Percentiles rank a stretch among this genome's conserved stretches.
Evolutionary conservation across 257 asterid genomes (phyloP).

Genomic region (Solanum etuberosum): DNA sequence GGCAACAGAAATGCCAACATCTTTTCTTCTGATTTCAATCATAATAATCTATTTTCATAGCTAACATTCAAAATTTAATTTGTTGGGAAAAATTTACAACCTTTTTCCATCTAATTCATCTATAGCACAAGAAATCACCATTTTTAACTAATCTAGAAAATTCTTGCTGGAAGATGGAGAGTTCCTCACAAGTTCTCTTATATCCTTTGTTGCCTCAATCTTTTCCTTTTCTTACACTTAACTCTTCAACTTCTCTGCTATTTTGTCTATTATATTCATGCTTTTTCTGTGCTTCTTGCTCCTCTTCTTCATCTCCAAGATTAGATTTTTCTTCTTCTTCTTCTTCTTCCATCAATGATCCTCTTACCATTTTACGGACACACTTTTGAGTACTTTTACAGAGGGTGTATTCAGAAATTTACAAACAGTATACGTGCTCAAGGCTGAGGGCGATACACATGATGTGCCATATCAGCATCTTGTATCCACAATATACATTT

Average conservation of each 20-base stretch:
- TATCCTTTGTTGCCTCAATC: background rate
- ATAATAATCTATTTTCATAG: background rate
- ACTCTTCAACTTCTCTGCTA: background rate
- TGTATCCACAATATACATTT: background rate
- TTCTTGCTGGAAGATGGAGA: background rate
- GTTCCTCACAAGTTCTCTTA: background rate
- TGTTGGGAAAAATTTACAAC: background rate
- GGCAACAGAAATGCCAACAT: background rate
- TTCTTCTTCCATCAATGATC: background rate
- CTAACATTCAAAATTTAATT: background rate
- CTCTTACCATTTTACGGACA: background rate
- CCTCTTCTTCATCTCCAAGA: background rate
- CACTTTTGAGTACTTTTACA: background rate
- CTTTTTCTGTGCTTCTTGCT: background rate
- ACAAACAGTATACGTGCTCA: background rate
- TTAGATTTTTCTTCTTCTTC: background rate
- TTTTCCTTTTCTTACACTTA: background rate
- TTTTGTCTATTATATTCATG: background rate
- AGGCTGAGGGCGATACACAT: background rate
- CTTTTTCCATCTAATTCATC: background rate
- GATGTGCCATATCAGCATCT: background rate
- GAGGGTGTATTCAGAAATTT: background rate
- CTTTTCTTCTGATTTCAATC: background rate
- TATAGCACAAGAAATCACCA: background rate
- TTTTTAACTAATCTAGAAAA: background rate